Base-by-base conservation (phyloP, 2,329 filamentous ascomycete species). In the Penicillium sclerotigenum region DNA sequence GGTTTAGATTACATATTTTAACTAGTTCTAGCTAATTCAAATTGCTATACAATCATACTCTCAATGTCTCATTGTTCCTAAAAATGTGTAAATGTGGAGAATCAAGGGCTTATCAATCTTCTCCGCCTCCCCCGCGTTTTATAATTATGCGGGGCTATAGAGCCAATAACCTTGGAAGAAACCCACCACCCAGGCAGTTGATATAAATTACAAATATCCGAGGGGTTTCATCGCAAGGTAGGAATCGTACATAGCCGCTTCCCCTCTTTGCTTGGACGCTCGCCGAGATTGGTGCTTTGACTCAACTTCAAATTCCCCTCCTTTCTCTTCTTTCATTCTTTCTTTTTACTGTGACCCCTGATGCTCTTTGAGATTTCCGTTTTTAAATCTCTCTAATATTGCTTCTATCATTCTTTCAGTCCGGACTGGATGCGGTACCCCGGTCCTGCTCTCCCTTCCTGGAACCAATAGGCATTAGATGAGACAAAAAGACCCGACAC, bases 381-480 rank as follows among this genome's bases (percentile, higher is more conserved):
- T 28, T 16, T 18, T 14, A 7, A 38, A 10, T 2, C 26, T 31
- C 38, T 43, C 20, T 18, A 18, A 13, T 8, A 4, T 28, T 50
- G 11, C 4, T 13, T 29, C 5, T 18, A 22, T 49, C 26, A 7
- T 11, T 28, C 42, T 52, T 34, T 31, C 43, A 22, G 38, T 45
- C 45, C 26, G 38, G 38, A 14, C 54, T 48, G 54, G 48, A 54
- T 49, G 50, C 22, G 33, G 50, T 41, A 54, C 54, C 29, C 26
- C 34, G 10, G 47, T 31, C 28, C 20, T 33, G 42, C 33, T 31
- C 10, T 20, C 34, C 46, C 34, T 45, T 45, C 29, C 31, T 26
- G 22, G 24, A 31, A 26, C 46, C 37, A 46, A 46, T 54, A 50
- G 9, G n/a, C 26, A 29, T 41, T 34, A 42, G 36, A 57, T 60